These are phyloP conservation scores for Nigrospora sphaerica DNA, from an alignment of 2,329 filamentous ascomycete species.

Conservation along the genomic window DNA sequence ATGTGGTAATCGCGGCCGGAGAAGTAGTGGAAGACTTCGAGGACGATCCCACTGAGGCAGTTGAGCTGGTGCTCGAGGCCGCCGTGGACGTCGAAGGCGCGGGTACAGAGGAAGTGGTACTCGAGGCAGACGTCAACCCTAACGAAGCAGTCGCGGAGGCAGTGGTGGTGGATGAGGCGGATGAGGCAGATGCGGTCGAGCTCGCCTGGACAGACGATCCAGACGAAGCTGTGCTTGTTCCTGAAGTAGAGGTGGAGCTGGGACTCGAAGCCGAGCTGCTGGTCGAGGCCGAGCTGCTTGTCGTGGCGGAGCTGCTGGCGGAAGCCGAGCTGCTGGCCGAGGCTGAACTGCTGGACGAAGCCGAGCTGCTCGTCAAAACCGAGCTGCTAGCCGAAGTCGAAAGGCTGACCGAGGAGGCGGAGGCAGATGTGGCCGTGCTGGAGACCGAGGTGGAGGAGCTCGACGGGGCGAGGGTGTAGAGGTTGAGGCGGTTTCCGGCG, in stretches of 20 bases:
- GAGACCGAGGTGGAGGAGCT: slow-evolving; percentile 5
- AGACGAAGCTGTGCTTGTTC: not conserved
- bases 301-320: not conserved
- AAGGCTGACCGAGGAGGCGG: too few species aligned
- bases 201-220: not conserved
- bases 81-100: not conserved
- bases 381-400: not conserved
- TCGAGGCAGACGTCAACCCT: not conserved
- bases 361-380: not conserved
- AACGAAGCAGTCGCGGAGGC: not conserved
- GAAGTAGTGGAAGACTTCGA: not conserved
- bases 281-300: not conserved
- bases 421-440: slow-evolving; percentile 2
- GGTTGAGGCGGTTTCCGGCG: slow-evolving; percentile 11
- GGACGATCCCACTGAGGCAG: too few species aligned
- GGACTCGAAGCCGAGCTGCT: not conserved
- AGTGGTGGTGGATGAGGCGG: not conserved
- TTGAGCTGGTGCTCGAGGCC: not conserved
- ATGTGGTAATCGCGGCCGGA: not conserved
- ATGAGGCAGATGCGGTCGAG: not conserved
- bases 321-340: not conserved
- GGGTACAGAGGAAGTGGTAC: not conserved
- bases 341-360: not conserved
- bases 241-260: not conserved
- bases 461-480: slow-evolving; percentile 8